phyloP scores from a whole-genome alignment of 495 filamentous ascomycete species.

The Diplogelasinospora grovesii region DNA sequence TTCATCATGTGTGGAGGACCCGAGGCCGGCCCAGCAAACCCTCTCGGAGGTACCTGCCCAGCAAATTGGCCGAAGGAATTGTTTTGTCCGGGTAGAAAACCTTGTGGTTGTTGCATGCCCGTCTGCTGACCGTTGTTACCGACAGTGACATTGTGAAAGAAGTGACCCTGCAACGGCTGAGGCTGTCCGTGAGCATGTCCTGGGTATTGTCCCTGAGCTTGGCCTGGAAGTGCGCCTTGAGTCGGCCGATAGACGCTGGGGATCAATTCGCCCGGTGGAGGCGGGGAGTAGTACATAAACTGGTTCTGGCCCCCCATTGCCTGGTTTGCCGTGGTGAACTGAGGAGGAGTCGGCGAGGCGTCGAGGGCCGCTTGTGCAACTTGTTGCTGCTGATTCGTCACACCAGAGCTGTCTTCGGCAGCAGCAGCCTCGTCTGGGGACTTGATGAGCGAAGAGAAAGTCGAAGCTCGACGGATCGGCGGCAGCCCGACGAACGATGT shows the following conservation, averaged over 20 bases:
- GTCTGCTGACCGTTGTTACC: slow-evolving; percentile 2
- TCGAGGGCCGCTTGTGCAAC: neutral
- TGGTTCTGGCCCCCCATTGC: slow-evolving; percentile 2
- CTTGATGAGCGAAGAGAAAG: slow-evolving; percentile 33
- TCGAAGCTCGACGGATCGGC: slow-evolving; percentile 47
- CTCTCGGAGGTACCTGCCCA: slow-evolving; percentile 16
- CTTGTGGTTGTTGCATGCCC: slow-evolving; percentile 6
- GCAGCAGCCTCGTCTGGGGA: slow-evolving; percentile 6
- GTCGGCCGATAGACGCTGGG: slow-evolving; percentile 25
- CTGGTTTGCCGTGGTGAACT: slow-evolving; percentile 4
- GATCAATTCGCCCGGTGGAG: slow-evolving; percentile 7
- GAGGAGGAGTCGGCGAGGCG: neutral
- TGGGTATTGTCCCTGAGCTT: slow-evolving; percentile 4
- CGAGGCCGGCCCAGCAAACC: slow-evolving; percentile 6
- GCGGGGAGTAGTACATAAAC: slow-evolving; percentile 11
- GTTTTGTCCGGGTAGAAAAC: neutral
- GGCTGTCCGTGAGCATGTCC: no score
- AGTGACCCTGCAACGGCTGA: slow-evolving; percentile 17
- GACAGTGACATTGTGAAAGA: slow-evolving; percentile 1
- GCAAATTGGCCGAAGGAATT: slow-evolving; percentile 5
- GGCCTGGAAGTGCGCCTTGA: slow-evolving; percentile 10
- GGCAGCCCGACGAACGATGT: slow-evolving; percentile 41
- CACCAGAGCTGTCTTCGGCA: neutral
- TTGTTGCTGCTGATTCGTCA: slow-evolving; percentile 9
- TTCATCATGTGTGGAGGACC: slow-evolving; percentile 9